phyloP scores from a whole-genome alignment of 129 eudicot genomes.

The Kitagawia praeruptora region DNA sequence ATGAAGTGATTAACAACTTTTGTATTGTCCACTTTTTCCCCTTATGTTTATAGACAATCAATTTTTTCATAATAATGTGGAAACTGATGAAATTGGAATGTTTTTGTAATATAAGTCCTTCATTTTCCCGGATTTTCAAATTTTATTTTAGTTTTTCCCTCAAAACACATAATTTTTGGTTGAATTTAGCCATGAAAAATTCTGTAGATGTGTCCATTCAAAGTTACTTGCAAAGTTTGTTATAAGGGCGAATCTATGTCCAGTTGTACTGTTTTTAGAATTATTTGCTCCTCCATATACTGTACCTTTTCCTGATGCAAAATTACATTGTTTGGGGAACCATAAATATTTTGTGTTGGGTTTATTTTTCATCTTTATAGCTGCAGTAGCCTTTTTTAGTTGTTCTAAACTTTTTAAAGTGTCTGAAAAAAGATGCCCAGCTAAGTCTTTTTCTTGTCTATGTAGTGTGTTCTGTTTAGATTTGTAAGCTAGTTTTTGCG shows the following conservation, averaged over 20 bases:
- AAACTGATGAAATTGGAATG: not conserved
- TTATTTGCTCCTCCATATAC: not conserved
- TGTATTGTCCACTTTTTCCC: not conserved
- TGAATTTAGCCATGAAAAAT: too few relatives aligned
- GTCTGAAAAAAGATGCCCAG: not conserved
- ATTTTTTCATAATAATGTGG: not conserved
- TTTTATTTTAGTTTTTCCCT: not conserved
- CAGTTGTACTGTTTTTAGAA: not conserved
- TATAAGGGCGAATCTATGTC: not conserved
- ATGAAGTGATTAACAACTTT: not conserved
- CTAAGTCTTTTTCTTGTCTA: too few relatives aligned
- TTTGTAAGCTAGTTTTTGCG: too few relatives aligned
- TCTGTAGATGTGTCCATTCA: not conserved
- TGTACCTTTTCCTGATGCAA: not conserved
- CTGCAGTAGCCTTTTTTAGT: not conserved
- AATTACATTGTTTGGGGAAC: not conserved
- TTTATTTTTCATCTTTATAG: not conserved
- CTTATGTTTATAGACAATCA: not conserved
- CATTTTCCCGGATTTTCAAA: not conserved
- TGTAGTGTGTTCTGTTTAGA: too few relatives aligned
- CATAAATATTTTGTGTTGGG: not conserved
- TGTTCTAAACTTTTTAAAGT: not conserved
- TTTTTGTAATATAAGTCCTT: not conserved
- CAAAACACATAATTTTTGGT: too few relatives aligned
- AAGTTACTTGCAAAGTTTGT: not conserved